Conservation (phyloP, 1,139 yeast genomes). For the Meyerozyma guilliermondii region DNA sequence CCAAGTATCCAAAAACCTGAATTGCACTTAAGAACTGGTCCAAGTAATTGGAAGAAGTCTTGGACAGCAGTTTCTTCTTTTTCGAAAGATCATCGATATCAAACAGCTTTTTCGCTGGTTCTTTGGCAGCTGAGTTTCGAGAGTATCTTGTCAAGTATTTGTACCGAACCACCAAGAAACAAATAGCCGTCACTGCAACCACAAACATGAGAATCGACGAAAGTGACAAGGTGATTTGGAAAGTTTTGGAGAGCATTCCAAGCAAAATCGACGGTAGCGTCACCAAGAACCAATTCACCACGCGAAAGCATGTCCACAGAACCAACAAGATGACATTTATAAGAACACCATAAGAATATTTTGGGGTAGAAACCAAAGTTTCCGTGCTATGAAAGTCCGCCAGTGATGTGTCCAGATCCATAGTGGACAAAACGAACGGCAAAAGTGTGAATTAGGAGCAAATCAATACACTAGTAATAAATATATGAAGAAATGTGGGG, state of each 20-base stretch:
- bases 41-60: conserved; percentile 44
- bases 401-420: background rate
- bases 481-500: background rate
- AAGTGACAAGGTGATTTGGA: conserved; percentile 30
- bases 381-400: background rate
- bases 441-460: too few species aligned
- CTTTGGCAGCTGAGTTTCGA: conserved; percentile 16
- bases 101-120: conserved; percentile 6
- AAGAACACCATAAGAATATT: background rate
- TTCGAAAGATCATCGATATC: conserved; percentile 15
- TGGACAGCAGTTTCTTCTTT: conserved; percentile 19
- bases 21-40: conserved; percentile 90
- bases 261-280: conserved; percentile 18
- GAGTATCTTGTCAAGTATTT: conserved; percentile 36
- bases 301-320: conserved; percentile 1
- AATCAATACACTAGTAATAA: too few species aligned
- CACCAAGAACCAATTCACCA: conserved; percentile 5
- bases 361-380: background rate
- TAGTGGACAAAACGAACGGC: background rate
- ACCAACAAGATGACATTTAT: background rate
- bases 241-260: conserved; percentile 23
- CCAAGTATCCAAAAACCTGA: conserved; percentile 90
- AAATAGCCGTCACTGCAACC: conserved; percentile 14
- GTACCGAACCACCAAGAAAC: conserved; percentile 33
- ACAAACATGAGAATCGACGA: conserved; percentile 25